A percentile compares a stretch with the other conserved stretches of the same genome.
These are phyloP conservation scores for Aethionema arabicum DNA, from an alignment of 345 rosid genomes.

Conservation along the genomic window DNA sequence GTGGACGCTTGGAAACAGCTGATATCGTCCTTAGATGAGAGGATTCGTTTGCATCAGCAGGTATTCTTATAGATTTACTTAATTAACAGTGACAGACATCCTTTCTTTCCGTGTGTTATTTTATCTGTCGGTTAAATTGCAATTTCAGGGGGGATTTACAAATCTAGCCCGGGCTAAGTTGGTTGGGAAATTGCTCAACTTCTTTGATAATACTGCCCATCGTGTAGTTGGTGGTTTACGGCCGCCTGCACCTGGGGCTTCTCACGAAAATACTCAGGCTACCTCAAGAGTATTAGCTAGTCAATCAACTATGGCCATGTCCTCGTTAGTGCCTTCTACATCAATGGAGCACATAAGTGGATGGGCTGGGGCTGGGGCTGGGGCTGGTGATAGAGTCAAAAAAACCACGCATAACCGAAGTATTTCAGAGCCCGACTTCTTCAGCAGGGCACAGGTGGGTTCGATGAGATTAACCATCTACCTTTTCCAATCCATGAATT, in stretches of 20 bases:
- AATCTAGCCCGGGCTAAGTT: conserved; percentile 74
- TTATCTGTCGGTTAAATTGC: neutral
- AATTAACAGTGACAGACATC: neutral
- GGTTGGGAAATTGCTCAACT: conserved; percentile 73
- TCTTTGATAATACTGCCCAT: conserved; percentile 77
- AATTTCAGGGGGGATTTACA: conserved; percentile 67
- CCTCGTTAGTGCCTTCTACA: conserved; percentile 67
- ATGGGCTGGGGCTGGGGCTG: too few relatives aligned
- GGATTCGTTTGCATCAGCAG: conserved; percentile 74
- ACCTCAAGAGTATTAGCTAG: conserved; percentile 57
- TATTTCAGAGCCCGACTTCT: conserved; percentile 77
- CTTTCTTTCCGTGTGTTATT: conserved; percentile 1
- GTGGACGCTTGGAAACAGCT: conserved; percentile 66
- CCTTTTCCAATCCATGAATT: neutral
- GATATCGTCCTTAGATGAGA: conserved; percentile 64
- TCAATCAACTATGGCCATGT: conserved; percentile 76
- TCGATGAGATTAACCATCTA: neutral
- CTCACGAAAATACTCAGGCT: conserved; percentile 43
- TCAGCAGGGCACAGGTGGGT: conserved; percentile 62
- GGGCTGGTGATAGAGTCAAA: conserved; percentile 55
- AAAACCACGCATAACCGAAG: conserved; percentile 67
- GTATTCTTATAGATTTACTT: conserved; percentile 29
- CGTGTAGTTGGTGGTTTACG: conserved; percentile 79
- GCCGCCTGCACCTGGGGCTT: conserved; percentile 48
- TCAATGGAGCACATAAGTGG: conserved; percentile 75